Percentiles rank a stretch among this genome's conserved stretches.
These are phyloP conservation scores for Vitis hybrid DNA, from an alignment of 177 flowering plant species.

Conservation along the genomic window DNA sequence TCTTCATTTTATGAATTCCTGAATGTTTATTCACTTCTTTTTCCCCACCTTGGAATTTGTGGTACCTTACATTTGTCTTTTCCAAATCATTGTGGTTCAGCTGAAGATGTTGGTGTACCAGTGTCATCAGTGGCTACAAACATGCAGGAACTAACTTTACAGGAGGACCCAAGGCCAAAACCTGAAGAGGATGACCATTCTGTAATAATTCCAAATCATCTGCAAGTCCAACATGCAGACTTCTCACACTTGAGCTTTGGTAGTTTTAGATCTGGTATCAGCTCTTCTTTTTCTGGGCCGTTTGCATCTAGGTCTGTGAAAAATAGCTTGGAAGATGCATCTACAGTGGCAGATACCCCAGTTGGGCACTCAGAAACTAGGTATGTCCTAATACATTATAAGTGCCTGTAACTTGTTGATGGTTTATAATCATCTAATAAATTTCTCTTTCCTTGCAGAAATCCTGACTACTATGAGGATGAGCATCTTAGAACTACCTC, in stretches of 20 bases:
- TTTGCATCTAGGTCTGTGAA: slow-evolving; percentile 46
- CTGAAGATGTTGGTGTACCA: slow-evolving; percentile 43
- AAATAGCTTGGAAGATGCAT: slow-evolving; percentile 51
- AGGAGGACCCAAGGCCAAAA: slow-evolving; percentile 33
- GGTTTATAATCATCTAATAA: slow-evolving; percentile 1
- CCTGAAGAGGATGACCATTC: slow-evolving; percentile 63
- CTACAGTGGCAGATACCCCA: slow-evolving; percentile 42
- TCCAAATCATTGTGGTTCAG: slow-evolving; percentile 23
- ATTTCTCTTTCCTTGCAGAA: slow-evolving; percentile 42
- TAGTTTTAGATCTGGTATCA: slow-evolving; percentile 73
- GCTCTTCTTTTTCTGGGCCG: slow-evolving; percentile 49
- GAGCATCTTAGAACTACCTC: slow-evolving; percentile 55
- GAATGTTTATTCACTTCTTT: no score
- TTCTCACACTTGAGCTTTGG: slow-evolving; percentile 95
- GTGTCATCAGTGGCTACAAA: slow-evolving; percentile 54
- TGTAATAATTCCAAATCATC: slow-evolving; percentile 86
- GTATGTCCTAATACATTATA: slow-evolving; percentile 28
- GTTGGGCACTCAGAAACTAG: slow-evolving; percentile 54
- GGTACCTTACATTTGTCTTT: neutral
- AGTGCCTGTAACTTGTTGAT: neutral
- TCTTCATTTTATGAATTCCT: no score
- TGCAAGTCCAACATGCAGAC: slow-evolving; percentile 83
- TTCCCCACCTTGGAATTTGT: neutral
- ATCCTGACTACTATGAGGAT: slow-evolving; percentile 66
- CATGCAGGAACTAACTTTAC: slow-evolving; percentile 64